A percentile compares a stretch with the other conserved stretches of the same genome.
phyloP scores from a whole-genome alignment of 1,284 basidiomycete genomes.

The Retiboletus fuscus region DNA sequence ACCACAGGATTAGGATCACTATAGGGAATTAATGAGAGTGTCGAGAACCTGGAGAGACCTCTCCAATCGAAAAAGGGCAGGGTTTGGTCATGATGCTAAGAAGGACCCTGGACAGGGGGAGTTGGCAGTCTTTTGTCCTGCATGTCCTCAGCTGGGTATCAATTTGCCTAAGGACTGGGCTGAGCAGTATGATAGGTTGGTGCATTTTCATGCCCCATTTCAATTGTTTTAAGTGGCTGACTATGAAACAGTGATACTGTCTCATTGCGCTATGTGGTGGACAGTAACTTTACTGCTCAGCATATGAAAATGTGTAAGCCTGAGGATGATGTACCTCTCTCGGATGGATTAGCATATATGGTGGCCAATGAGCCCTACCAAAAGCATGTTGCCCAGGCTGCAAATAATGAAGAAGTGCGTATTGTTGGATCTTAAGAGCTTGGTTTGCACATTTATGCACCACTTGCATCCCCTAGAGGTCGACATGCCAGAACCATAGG shows the following conservation, averaged over 20 bases:
- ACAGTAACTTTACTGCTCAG: slow-evolving; percentile 35
- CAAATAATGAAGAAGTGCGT: slow-evolving; percentile 20
- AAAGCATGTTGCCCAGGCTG: slow-evolving; percentile 12
- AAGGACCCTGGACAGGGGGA: background rate
- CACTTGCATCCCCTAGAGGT: no score
- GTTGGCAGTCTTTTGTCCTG: slow-evolving; percentile 25
- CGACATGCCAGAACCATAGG: slow-evolving; percentile 26
- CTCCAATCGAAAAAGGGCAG: slow-evolving; percentile 15
- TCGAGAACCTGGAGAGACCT: slow-evolving; percentile 26
- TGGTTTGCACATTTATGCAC: no score
- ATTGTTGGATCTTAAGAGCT: background rate
- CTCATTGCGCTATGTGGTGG: slow-evolving; percentile 14
- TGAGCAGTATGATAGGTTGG: background rate
- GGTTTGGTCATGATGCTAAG: slow-evolving; percentile 19
- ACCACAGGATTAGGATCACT: slow-evolving; percentile 32
- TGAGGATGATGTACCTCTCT: slow-evolving; percentile 23
- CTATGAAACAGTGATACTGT: slow-evolving; percentile 7
- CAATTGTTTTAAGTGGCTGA: background rate
- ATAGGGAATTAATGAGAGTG: slow-evolving; percentile 26
- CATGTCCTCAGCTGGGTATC: slow-evolving; percentile 28
- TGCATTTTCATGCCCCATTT: background rate
- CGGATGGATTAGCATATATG: slow-evolving; percentile 34
- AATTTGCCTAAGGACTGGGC: slow-evolving; percentile 21
- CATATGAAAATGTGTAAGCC: slow-evolving; percentile 32
- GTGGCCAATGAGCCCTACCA: slow-evolving; percentile 20